Percentiles rank a stretch among this genome's conserved stretches.
Conservation (phyloP, 106 monocot genomes). For the Alisma plantagoaquatica region DNA sequence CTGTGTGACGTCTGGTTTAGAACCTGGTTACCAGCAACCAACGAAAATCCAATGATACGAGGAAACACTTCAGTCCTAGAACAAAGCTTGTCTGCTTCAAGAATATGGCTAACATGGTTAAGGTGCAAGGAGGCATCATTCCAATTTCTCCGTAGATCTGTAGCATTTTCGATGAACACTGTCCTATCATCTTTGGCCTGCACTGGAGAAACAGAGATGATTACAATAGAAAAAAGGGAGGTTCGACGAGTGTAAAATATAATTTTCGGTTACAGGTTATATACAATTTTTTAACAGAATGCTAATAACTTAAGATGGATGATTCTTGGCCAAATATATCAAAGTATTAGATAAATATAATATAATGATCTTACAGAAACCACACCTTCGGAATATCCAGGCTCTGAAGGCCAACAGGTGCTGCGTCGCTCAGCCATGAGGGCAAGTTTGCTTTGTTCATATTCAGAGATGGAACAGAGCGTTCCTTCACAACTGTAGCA, state of each 20-base stretch:
- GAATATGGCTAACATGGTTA: conserved; percentile 14
- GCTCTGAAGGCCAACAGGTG: conserved; percentile 13
- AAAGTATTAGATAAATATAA: not conserved
- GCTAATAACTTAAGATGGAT: not conserved
- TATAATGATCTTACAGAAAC: too few relatives aligned
- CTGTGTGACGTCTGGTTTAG: too few relatives aligned
- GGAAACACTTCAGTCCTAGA: conserved; percentile 9
- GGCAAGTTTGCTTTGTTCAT: conserved; percentile 28
- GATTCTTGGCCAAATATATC: not conserved
- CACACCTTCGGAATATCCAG: conserved; percentile 37
- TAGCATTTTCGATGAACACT: conserved; percentile 24
- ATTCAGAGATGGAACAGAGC: conserved; percentile 17
- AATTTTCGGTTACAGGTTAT: not conserved
- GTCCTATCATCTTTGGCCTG: conserved; percentile 46
- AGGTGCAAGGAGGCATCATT: conserved; percentile 27
- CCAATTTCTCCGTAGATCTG: conserved; percentile 53
- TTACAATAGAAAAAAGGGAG: not conserved
- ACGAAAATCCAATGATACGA: conserved; percentile 24
- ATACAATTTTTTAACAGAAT: not conserved
- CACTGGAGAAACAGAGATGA: conserved; percentile 22
- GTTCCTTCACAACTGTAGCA: conserved; percentile 35
- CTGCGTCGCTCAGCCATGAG: conserved; percentile 29
- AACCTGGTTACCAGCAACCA: conserved; percentile 14
- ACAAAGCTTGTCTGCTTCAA: conserved; percentile 12
- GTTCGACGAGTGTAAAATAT: not conserved